Base-by-base conservation (phyloP, 257 asterid species). In the Gentiana macrophylla region DNA sequence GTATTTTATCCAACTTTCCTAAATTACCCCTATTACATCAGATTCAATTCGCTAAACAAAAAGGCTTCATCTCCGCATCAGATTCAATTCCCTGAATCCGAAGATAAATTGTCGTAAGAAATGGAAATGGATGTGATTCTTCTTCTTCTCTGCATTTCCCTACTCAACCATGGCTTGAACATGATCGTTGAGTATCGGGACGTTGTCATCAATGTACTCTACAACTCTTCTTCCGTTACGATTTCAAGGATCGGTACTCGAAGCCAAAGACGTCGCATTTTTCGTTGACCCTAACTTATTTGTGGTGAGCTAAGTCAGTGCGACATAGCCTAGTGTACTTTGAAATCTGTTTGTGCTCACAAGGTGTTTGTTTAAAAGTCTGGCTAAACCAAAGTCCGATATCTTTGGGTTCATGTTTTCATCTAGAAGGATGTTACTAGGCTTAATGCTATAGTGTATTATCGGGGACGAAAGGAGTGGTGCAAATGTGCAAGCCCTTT, bases 211-310 rank as follows among this genome's bases (percentile, higher is more conserved):
- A 6, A 94, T 86, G n/a, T 84, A 86, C 75, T 84, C 93, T 4
- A 87, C 84, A 0, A 95, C 79, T 65, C 83, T 73, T 57, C 79
- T 70, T 1, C 96, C 94, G 3, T 87, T 41, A 87, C 89, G 59
- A 87, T 11, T 67, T 91, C 98, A 3, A 91, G 95, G 1, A 87
- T 72, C 80, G 87, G 62, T 65, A 91, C 88, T 0, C 98, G 24
- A 91, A 91, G 0, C 98, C 94, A 12, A 71, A 88, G 0, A 91
- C 90, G 12, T 91, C 98, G 43, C 98, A 91, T 63, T 91, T 91
- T 51, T 91, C 98, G 2, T 81, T 87, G 35, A 91, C 96, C 62
- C 96, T 82, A 10, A 87, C 56, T 80, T n/a, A n/a, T n/a, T 82
- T 87, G 80, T 80, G 89, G 81, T 95, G 84, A 0, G 95, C 90